Conservation (phyloP, 1,284 basidiomycete genomes). For the Puccinia triticina region DNA sequence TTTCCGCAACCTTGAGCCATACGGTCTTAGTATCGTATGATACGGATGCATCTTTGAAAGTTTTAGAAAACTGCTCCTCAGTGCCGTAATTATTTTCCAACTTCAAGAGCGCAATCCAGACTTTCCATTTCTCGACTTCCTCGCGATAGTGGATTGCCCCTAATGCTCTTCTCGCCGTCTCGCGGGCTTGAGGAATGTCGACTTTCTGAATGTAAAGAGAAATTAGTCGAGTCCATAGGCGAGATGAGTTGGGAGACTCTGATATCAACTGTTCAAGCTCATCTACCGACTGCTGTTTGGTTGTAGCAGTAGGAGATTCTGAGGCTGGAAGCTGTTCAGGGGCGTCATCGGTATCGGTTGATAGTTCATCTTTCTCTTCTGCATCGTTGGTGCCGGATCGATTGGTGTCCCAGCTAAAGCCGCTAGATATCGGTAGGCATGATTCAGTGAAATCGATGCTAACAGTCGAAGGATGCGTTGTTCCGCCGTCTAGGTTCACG, state of each 20-base stretch:
- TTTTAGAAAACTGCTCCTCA: conserved; percentile 73
- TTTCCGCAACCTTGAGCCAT: conserved; percentile 78
- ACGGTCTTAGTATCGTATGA: conserved; percentile 91
- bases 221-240: conserved; percentile 99
- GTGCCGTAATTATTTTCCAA: conserved; percentile 93
- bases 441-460: conserved; percentile 35
- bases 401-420: conserved; percentile 31
- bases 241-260: conserved; percentile 96
- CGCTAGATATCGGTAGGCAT: conserved; percentile 29
- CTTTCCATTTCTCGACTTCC: conserved; percentile 92
- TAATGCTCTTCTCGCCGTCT: conserved; percentile 81
- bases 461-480: conserved; percentile 6
- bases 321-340: neutral
- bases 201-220: conserved; percentile 94
- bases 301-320: neutral
- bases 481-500: neutral
- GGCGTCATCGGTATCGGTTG: neutral
- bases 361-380: neutral
- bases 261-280: conserved; percentile 94
- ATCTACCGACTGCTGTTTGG: conserved; percentile 79
- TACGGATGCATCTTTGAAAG: conserved; percentile 86
- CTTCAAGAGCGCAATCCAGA: conserved; percentile 96
- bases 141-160: conserved; percentile 91
- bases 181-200: conserved; percentile 89
- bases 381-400: neutral